Base-by-base conservation (phyloP, 1,139 yeast genomes). In the Candida tropicalis region DNA sequence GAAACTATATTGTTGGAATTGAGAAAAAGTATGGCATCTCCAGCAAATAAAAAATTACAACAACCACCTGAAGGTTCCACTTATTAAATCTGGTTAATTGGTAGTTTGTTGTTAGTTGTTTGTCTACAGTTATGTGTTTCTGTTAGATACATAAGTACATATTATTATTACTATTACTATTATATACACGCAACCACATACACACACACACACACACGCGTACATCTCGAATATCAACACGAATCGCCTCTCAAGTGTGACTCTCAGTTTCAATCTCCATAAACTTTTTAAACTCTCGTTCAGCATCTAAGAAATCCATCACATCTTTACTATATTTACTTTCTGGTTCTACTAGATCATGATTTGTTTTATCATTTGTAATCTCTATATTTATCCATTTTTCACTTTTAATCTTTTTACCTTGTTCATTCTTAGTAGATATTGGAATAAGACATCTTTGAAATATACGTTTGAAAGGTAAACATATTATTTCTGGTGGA, bases 61-160 rank as follows among this genome's bases (percentile, higher is more conserved):
- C 99, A 93, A 67, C 99, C 99, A 13, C 70, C 85, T 9, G 99
- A 93, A 68, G 98, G 98, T 12, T 66, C 84, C 29, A 80, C 82
- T 18, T 89, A 84, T 59, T 72, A 59, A 53, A 39, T 12, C 9
- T 13, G 16, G 35, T 28, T 12, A 12, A 7, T 20, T 24, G 12
- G 27, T n/a, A 5, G 27, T 24, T 29, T 10, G 5, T 29, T 4
- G 22, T 16, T n/a, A n/a, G 4, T 9, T 11, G 5, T 2, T n/a
- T 16, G 11, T 11, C 16, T 9, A 4, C 5, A 15, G 16, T 24
- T 7, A 16, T 28, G 33, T 20, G 17, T 36, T 36, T 16, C 12
- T 12, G 18, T 29, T 28, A 15, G 26, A 33, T 22, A 22, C 23
- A 22, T 38, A 31, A 31, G 11, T 35, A 31, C 12, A 18, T 32